Conservation (phyloP, 345 rosid species). For the Citrus mangshanensis region DNA sequence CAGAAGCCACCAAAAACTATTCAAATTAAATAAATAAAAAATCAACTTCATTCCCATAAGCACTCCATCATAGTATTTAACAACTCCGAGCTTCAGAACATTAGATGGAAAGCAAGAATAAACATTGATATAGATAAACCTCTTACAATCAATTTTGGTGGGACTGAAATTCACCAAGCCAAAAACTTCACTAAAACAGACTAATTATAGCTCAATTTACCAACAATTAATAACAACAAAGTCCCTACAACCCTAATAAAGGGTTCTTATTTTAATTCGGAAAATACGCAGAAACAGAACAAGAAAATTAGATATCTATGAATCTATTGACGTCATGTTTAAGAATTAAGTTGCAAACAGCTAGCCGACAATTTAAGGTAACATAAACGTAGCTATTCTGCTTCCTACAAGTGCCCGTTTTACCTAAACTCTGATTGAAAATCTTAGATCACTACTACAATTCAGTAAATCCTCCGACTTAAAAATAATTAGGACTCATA, state of each 20-base stretch:
- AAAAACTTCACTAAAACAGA: neutral
- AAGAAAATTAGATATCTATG: neutral
- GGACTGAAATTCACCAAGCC: neutral
- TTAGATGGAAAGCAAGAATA: neutral
- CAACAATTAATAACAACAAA: neutral
- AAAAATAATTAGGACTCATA: neutral
- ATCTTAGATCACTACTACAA: neutral
- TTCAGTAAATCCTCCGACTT: neutral
- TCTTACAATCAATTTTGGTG: neutral
- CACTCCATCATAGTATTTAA: neutral
- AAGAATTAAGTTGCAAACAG: neutral
- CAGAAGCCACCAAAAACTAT: neutral
- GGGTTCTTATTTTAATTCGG: neutral
- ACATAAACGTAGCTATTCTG: neutral
- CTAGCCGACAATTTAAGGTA: neutral
- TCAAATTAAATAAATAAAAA: neutral
- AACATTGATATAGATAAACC: neutral
- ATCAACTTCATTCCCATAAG: neutral
- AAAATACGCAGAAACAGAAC: neutral
- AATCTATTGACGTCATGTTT: neutral
- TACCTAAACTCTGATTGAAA: neutral
- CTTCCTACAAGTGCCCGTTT: neutral
- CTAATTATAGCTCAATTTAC: neutral
- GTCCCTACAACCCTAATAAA: neutral
- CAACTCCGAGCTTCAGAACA: neutral